Base-by-base conservation (phyloP, 2,329 filamentous ascomycete species). In the Stachybotrys chartarum region DNA sequence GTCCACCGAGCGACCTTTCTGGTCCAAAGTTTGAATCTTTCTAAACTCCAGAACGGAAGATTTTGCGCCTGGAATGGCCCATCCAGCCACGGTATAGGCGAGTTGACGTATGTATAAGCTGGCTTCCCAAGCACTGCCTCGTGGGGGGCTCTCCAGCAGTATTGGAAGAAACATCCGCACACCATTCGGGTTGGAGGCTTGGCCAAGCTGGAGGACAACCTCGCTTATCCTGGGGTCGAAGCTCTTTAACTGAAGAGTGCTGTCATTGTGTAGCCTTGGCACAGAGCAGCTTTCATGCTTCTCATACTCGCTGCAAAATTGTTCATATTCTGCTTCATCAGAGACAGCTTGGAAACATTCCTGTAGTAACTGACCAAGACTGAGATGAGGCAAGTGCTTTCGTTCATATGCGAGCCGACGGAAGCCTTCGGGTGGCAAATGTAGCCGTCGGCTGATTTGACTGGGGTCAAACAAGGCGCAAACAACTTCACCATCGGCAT, bases 161-260 rank as follows among this genome's bases (percentile, higher is more conserved):
- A 86, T 75, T 0, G 86, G 85, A 1, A 91, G 75, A 65, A 87
- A 92, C 12, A 90, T 76, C 46, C 77, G 70, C 12, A 70, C 63
- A 1, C 60, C 56, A 3, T 68, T 58, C 2, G 55, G 55, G 17
- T 53, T 46, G 6, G 61, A 44, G 18, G 50, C 50, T 1, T 57
- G 31, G 1, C 58, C 57, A 49, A 72, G 50, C 51, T 73, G 70
- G 1, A 75, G 52, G 11, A 72, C 52, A 7, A 75, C 55, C 56
- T 76, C 74, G 1, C 72, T 74, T 46, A 75, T 55, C 44, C 73
- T 65, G 0, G 74, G 72, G 46, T 76, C 74, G 6, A 75, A 58
- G 5, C 45, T 51, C 1, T 57, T 51, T 2, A 72, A 56, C 8
- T 50, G 44, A 17, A 65, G 53, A 0, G 50, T 39, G 6, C 30